Base-by-base conservation (phyloP, 352 stramenopile species). In the Phytophthora pluvialis region DNA sequence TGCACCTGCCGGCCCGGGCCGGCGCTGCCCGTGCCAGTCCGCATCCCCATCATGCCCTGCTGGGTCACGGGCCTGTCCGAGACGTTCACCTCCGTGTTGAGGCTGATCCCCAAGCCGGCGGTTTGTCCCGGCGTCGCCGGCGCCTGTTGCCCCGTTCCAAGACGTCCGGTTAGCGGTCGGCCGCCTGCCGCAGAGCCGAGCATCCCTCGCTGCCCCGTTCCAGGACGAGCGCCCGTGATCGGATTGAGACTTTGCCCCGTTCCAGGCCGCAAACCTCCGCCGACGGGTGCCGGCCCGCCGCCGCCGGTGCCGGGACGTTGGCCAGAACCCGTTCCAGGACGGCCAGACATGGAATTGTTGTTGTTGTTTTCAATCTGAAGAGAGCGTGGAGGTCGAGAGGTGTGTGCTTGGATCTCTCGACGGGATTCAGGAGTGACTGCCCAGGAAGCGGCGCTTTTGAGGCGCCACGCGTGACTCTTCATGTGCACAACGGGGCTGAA, bases 21-120 rank as follows among this genome's bases (percentile, higher is more conserved):
- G 0, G 80, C 77, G 54, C 73, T 84, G 2, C 71, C 68, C 1
- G 78, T 86, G 25, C 74, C 83, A 5, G 90, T 72, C 26, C 90
- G 88, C 90, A 98, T 98, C 38, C 93, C 92, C 71, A 92, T 90
- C 87, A 97, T 97, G 43, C 93, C 92, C 60, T 98, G 92, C 56
- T 97, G 88, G 13, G 92, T 98, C 60, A 98, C 91, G 1, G 93
- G 92, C 6, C 93, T 76, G 28, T 98, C 91, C 21, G 91, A 93
- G 12, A 98, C 89, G 29, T 94, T 95, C 44, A 97, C 89, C 58
- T 95, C 91, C 1, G 93, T 96, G 66, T 90, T 96, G n/a, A 97
- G 74, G 36, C 85, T 92, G 40, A 95, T 77, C 15, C 87, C 86
- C 29, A 75, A 89, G 43, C 84, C 84, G 4, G 84, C 84, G 0